Base-by-base conservation (phyloP, 2,329 filamentous ascomycete genomes). In the Colletotrichum graminicola region DNA sequence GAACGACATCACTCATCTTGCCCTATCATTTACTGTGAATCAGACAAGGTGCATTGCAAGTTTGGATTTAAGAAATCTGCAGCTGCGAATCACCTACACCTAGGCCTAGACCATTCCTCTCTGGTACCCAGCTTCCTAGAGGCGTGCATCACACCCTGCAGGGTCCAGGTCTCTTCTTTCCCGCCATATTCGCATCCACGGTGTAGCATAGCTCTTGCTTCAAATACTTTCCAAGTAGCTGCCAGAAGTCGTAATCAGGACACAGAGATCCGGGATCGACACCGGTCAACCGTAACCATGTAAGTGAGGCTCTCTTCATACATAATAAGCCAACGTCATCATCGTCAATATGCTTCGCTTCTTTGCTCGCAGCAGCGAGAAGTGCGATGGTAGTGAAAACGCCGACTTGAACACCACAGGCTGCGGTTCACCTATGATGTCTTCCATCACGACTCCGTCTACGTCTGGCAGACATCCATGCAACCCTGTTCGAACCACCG, bases 281-380 rank as follows among this genome's bases (percentile, higher is more conserved):
- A 18, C 36, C 26, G 18, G 21, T 32, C 52, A 39, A 41, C 23
- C 65, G 64, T 36, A 26, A 67, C 43, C 39, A 71, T 71, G 68
- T 71, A 67, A 71, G 68, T 57, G 36, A 67, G 34, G 29, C 47
- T n/a, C 8, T 51, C 57, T 62, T 39, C 56, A 36, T 26, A 55
- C 57, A 60, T 43, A n/a, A 36, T 34, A 14, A 8, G 21, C 49
- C 55, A 62, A 6, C 34, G n/a, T n/a, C 49, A 39, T 11, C 45
- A 29, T 32, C 45, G 29, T 14, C 68, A 47, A 47, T 26, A 71
- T 71, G 68, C 51, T 59, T 51, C 68, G 68, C 18, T 69, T 72
- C 65, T 71, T 60, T 59, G 54, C 65, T 34, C 66, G 52, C 32
- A 54, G 12, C 12, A 68, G 66, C 39, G 68, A 71, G 23, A 59